phyloP scores from a whole-genome alignment of 306 rosid species.

The Ormosia semicastrata region DNA sequence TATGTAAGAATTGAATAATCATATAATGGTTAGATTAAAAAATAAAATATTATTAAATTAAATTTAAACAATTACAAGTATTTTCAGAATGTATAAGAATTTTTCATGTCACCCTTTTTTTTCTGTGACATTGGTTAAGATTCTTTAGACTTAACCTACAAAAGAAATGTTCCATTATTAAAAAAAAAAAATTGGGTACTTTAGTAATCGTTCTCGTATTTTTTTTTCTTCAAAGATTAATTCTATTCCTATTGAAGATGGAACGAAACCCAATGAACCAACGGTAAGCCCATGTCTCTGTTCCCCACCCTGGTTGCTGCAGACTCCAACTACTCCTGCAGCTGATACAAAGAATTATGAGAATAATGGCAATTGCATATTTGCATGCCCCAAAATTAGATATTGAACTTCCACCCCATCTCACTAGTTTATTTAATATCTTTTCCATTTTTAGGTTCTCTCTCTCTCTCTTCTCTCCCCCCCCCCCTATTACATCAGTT shows the following conservation, averaged over 20 bases:
- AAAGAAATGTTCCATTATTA: background rate
- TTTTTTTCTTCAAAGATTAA: background rate
- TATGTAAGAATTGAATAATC: too few relatives aligned
- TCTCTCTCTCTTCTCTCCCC: too few relatives aligned
- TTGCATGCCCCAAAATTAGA: slow-evolving; percentile 17
- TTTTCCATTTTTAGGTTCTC: background rate
- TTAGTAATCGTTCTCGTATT: background rate
- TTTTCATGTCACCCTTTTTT: too few relatives aligned
- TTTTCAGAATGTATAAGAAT: too few relatives aligned
- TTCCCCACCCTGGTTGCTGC: slow-evolving; percentile 11
- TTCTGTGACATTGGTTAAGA: background rate
- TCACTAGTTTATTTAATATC: background rate
- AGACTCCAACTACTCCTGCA: background rate
- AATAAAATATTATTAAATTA: too few relatives aligned
- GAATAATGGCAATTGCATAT: background rate
- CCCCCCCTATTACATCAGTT: too few relatives aligned
- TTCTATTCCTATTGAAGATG: background rate
- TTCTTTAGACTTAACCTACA: background rate
- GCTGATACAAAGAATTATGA: background rate
- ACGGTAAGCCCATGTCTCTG: background rate
- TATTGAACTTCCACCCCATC: background rate
- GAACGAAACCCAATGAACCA: slow-evolving; percentile 18
- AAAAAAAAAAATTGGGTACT: background rate
- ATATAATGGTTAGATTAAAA: too few relatives aligned
- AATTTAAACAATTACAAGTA: too few relatives aligned